phyloP scores from a whole-genome alignment of 2,329 filamentous ascomycete genomes.

The Cladosporium sp. region DNA sequence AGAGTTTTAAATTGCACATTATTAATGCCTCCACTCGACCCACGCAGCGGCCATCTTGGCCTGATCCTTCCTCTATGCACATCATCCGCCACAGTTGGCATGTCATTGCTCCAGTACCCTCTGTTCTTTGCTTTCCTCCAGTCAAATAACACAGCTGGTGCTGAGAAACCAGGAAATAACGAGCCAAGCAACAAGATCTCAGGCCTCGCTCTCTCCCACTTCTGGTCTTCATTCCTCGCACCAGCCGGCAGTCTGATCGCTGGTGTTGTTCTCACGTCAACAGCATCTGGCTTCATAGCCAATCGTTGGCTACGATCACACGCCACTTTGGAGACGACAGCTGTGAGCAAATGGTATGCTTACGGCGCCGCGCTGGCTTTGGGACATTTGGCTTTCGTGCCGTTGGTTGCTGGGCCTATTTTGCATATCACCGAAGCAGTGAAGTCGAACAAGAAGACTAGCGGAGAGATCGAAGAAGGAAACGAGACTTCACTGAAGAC shows the following conservation, averaged over 20 bases:
- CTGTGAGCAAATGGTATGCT: slow-evolving; percentile 26
- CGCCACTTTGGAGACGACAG: slow-evolving; percentile 23
- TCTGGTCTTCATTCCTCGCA: slow-evolving; percentile 24
- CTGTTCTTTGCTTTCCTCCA: slow-evolving; percentile 24
- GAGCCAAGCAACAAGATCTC: neutral
- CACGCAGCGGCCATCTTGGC: slow-evolving; percentile 24
- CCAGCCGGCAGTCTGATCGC: slow-evolving; percentile 21
- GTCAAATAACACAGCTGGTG: neutral
- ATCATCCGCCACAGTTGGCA: slow-evolving; percentile 27
- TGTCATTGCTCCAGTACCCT: slow-evolving; percentile 27
- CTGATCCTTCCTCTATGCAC: slow-evolving; percentile 29
- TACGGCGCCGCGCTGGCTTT: slow-evolving; percentile 24
- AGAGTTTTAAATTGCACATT: too few species aligned
- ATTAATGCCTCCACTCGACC: slow-evolving; percentile 23
- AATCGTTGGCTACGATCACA: slow-evolving; percentile 25
- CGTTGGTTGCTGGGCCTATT: slow-evolving; percentile 7
- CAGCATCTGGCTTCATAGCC: slow-evolving; percentile 19
- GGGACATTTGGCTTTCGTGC: slow-evolving; percentile 24
- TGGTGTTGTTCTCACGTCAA: slow-evolving; percentile 17
- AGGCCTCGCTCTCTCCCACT: slow-evolving; percentile 21
- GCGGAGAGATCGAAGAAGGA: slow-evolving; percentile 17
- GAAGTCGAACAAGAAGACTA: slow-evolving; percentile 11
- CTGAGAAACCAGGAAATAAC: neutral
- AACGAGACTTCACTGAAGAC: slow-evolving; percentile 23
- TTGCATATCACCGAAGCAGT: slow-evolving; percentile 19